Evolutionary conservation across 371 early-diverging fungal genomes (phyloP), one percentile per base, ranked within the genome.

Genomic region (Circinella minor): DNA sequence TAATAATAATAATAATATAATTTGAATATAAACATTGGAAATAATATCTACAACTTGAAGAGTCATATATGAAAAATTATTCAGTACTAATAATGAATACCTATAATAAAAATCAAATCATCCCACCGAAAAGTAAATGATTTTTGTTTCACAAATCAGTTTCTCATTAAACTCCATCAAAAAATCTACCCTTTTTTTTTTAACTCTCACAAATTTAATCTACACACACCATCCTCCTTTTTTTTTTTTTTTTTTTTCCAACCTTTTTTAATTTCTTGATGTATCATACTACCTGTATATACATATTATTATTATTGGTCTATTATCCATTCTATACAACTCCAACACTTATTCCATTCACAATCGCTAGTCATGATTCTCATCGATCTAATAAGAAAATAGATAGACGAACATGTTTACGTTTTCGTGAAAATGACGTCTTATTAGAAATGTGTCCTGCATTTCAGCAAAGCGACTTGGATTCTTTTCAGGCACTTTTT

Each of bases 401-500:
- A 9, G 20, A 46, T 39, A 60, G 34, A 20, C 70, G 67, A 34
- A 72, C 69, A 64, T 74, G 77, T 54, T 66, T 68, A 61, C 68
- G 68, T 51, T 70, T 70, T 37, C 71, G 65, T 57, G 68, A 67
- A 36, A 72, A 69, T 67, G 72, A 77, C 43, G 63, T 70, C 3
- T 60, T 74, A 46, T 47, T 51, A 47, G 67, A 77, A 9, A 72
- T 74, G 43, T 77, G 74, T 61, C 74, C 74, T 36, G 73, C 74
- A 5, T 68, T 70, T 59, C 57, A 68, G 15, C 76, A 69, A 62
- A 68, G 63, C 57, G 72, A 72, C 27, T 55, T 63, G 57, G 72
- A 72, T 59, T 68, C 61, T 14, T 68, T 64, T 17, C 64, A 68
- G 51, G 72, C 64, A 10, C 67, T 72, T 14, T 72, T 72, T 60